Percentiles rank a stretch among this genome's conserved stretches.
These are phyloP conservation scores for Fusarium sp. DNA, from an alignment of 2,329 filamentous ascomycete genomes.

Conservation along the genomic window DNA sequence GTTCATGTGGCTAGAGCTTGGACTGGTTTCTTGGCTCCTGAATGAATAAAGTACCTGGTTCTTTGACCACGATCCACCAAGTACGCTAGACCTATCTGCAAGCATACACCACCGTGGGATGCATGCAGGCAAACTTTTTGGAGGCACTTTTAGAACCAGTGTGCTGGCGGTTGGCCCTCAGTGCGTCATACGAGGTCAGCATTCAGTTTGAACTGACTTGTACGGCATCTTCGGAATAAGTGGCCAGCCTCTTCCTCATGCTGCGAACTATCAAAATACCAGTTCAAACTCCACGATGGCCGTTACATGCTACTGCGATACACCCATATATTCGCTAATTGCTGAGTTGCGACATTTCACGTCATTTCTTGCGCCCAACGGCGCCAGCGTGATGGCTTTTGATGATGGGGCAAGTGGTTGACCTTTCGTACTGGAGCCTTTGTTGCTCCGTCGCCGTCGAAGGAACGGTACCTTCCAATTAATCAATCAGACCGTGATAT, in stretches of 20 bases:
- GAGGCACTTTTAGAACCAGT: slow-evolving; percentile 10
- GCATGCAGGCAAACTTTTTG: slow-evolving; percentile 10
- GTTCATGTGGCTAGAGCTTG: slow-evolving; percentile 23
- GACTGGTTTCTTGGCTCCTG: slow-evolving; percentile 23
- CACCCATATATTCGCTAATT: not conserved
- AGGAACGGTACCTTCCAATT: not conserved
- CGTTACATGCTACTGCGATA: not conserved
- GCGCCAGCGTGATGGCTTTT: slow-evolving; percentile 17
- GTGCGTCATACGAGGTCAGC: slow-evolving; percentile 35
- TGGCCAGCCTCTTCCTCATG: slow-evolving; percentile 7
- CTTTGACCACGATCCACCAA: slow-evolving; percentile 22
- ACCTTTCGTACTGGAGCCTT: slow-evolving; percentile 4
- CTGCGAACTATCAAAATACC: slow-evolving; percentile 10
- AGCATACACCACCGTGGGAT: slow-evolving; percentile 36
- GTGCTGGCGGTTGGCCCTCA: slow-evolving; percentile 7
- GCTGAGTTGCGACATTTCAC: slow-evolving; percentile 9
- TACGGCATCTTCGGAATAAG: slow-evolving; percentile 34
- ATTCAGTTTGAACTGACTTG: slow-evolving; percentile 15
- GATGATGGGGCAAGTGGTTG: slow-evolving; percentile 19
- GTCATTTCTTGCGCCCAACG: slow-evolving; percentile 32
- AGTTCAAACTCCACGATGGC: not conserved
- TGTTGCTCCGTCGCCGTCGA: not conserved
- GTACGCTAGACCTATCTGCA: slow-evolving; percentile 9
- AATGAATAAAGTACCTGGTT: slow-evolving; percentile 6
- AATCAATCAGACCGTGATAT: slow-evolving; percentile 14